A percentile compares a stretch with the other conserved stretches of the same genome.
These are phyloP conservation scores for Kalmusia sp. DNA, from an alignment of 2,329 filamentous ascomycete species.

Conservation along the genomic window DNA sequence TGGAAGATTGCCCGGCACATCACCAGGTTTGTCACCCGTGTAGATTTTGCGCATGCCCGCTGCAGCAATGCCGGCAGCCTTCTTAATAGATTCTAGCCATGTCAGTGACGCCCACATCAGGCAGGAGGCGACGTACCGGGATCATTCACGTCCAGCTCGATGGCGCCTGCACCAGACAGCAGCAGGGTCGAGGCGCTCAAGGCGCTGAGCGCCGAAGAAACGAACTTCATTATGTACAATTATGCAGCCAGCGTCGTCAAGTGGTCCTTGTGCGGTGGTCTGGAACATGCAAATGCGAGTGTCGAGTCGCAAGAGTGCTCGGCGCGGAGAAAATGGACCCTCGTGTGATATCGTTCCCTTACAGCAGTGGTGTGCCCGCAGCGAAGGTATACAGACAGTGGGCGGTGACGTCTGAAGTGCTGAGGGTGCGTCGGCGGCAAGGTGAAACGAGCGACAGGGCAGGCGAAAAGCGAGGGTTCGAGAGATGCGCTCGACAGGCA, in stretches of 20 bases:
- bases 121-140: conserved; percentile 29
- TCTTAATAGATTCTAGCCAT: conserved; percentile 65
- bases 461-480: background rate
- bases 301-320: background rate
- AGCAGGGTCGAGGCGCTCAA: conserved; percentile 40
- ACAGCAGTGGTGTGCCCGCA: background rate
- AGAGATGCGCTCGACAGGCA: background rate
- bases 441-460: conserved; percentile 9
- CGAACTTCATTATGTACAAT: conserved; percentile 43
- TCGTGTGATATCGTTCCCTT: background rate
- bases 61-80: conserved; percentile 67
- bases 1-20: conserved; percentile 64
- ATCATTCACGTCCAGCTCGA: conserved; percentile 38
- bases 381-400: background rate
- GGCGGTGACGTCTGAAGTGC: background rate
- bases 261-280: conserved; percentile 15
- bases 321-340: background rate
- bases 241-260: conserved; percentile 16
- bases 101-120: conserved; percentile 18
- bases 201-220: conserved; percentile 34
- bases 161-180: conserved; percentile 38
- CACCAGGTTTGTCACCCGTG: conserved; percentile 65
- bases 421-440: background rate
- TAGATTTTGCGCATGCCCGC: conserved; percentile 70
- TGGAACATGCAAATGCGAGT: conserved; percentile 33